These are phyloP conservation scores for Pythium apleroticum DNA, from an alignment of 352 stramenopile species.

Conservation along the genomic window DNA sequence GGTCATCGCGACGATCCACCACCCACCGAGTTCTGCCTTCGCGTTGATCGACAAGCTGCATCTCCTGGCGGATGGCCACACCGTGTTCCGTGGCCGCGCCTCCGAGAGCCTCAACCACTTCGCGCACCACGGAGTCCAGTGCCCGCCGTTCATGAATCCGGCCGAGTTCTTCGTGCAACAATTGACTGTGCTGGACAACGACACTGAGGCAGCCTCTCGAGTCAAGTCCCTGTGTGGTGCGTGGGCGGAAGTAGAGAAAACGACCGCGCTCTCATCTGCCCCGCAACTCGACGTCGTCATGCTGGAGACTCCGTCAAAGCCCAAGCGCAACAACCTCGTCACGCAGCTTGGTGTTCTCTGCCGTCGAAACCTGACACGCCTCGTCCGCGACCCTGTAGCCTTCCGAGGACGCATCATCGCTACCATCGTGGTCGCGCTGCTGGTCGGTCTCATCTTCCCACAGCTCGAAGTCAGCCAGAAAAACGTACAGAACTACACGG, in stretches of 20 bases:
- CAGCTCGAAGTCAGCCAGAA: constrained; percentile 40
- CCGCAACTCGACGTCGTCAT: neutral
- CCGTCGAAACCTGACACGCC: constrained; percentile 26
- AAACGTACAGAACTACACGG: constrained; percentile 43
- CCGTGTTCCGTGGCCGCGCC: constrained; percentile 61
- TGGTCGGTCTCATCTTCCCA: constrained; percentile 50
- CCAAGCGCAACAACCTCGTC: neutral
- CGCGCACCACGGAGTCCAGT: constrained; percentile 49
- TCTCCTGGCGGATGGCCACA: constrained; percentile 46
- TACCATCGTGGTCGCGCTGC: constrained; percentile 36
- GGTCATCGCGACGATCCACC: constrained; percentile 87
- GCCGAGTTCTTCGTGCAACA: constrained; percentile 69
- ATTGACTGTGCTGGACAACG: constrained; percentile 48
- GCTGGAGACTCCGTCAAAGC: neutral
- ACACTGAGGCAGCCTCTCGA: constrained; percentile 24
- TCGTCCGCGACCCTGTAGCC: constrained; percentile 33
- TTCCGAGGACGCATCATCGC: constrained; percentile 28
- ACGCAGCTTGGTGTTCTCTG: constrained; percentile 26
- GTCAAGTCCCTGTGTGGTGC: neutral
- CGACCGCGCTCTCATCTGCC: too few relatives aligned
- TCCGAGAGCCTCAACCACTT: constrained; percentile 62
- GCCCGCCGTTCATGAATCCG: constrained; percentile 56
- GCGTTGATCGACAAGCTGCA: constrained; percentile 60
- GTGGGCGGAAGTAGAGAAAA: too few relatives aligned
- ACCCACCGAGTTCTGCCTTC: constrained; percentile 72